Evolutionary conservation across 352 stramenopile genomes (phyloP), one percentile per base, ranked within the genome.

Genomic region (Globisporangium spinosum): DNA sequence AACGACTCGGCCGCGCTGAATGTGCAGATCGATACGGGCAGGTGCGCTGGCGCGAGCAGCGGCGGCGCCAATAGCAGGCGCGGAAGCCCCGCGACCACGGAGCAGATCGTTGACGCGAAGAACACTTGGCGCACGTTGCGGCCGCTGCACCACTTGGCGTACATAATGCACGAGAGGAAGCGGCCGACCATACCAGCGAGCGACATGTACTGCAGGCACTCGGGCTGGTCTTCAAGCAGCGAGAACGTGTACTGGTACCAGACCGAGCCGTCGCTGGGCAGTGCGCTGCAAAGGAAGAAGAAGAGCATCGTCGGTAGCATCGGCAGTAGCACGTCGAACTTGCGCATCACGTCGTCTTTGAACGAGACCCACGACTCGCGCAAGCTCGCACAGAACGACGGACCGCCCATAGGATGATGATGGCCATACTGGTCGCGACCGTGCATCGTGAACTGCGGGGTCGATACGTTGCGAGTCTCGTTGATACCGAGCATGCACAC

Each of bases 221-320:
- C 83, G 54, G 60, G 77, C 53, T 82, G 62, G 58, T 90, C 71
- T 20, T 69, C 67, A 0, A 93, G 77, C 47, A 94, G 68, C 55
- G 74, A 78, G 66, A 77, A 93, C 64, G 76, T 88, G 76, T 94
- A 94, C 75, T 94, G 87, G 69, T 91, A 93, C 87, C 87, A 94
- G 32, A 93, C 71, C 1, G 71, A 85, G 32, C 85, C 82, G 53
- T 90, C 87, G 5, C 60, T 70, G 0, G 86, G 87, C 1, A 93
- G 70, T 27, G 87, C 85, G 56, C 82, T 92, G 64, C 79, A 94
- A 29, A 94, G 70, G 47, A 88, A 92, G 73, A 94, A 93, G 74
- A 94, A 94, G 43, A 89, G 45, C 82, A 94, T 91, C 4, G 80
- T 79, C 3, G 86, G 84, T 29, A 90, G 59, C 15, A 93, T 75